Base-by-base conservation (phyloP, 2,329 filamentous ascomycete species). In the Monosporascus ibericus region DNA sequence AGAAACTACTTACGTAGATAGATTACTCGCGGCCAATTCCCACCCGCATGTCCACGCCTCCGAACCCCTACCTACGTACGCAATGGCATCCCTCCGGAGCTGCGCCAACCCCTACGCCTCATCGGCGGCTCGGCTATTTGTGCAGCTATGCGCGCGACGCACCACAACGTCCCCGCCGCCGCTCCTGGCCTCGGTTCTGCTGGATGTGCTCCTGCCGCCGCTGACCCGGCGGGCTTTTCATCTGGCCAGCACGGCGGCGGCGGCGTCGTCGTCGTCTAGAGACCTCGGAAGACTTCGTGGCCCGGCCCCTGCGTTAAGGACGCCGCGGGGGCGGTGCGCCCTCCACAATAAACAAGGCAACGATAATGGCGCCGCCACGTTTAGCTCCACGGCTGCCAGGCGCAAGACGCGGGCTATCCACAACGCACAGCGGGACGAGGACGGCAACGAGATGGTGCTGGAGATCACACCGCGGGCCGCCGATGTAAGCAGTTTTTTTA, bases 401-500 rank as follows among this genome's bases (percentile, higher is more conserved):
- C 58, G 61, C 27, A 72, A 70, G 54, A 85, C 82, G 0, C 68
- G 70, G 30, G 76, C 76, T 42, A 70, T 84, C 5, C 70, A 76
- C 58, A 96, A 97, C 66, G 88, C 90, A 0, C 84, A 86, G 60
- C 79, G 79, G 52, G 89, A 94, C 67, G 89, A 95, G 34, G 84
- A 92, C 51, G 92, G 92, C 25, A 86, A 90, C n/a, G 81, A 86
- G 20, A 90, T 96, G 85, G 75, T 75, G 61, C 78, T 99, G 24
- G 86, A 87, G 50, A 95, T 97, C 56, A 95, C 91, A 0, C 80
- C 88, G 2, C 82, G 92, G 48, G 92, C 92, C 40, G 86, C 88
- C 42, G 82, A 88, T 72, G 88, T 91, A 78, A 48, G 75, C 66
- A 3, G 2, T n/a, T 30, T 51, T 6, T 15, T 22, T n/a, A 24